phyloP scores from a whole-genome alignment of 169 alveolate species.

The Cyclospora cayetanensis region DNA sequence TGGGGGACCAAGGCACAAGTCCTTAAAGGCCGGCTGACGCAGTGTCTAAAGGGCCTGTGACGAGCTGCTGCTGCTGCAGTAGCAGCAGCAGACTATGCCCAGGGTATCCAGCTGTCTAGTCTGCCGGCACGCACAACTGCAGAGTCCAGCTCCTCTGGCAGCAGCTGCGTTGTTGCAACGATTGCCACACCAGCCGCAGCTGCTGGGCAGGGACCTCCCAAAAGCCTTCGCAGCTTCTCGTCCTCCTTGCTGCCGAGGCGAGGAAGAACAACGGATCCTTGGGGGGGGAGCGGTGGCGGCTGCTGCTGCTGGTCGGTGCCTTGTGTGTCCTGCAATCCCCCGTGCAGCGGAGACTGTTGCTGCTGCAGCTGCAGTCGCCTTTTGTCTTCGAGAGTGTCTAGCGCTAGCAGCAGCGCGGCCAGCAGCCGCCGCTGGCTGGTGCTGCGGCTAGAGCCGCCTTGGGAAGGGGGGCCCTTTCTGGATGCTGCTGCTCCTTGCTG shows the following conservation, averaged over 20 bases:
- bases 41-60: background rate
- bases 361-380: constrained; percentile 31
- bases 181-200: constrained; percentile 39
- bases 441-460: constrained; percentile 31
- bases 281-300: background rate
- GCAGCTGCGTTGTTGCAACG: constrained; percentile 27
- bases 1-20: too few relatives aligned
- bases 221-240: background rate
- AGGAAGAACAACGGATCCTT: background rate
- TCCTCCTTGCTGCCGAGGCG: background rate
- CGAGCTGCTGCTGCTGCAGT: background rate
- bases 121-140: constrained; percentile 38
- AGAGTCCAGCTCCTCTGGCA: constrained; percentile 19
- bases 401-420: constrained; percentile 24
- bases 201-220: background rate
- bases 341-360: background rate
- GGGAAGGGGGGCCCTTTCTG: too few relatives aligned
- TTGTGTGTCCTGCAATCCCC: background rate
- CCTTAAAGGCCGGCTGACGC: too few relatives aligned
- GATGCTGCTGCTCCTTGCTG: background rate
- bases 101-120: constrained; percentile 12
- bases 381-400: background rate
- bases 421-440: constrained; percentile 25
- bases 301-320: background rate
- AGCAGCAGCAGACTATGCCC: constrained; percentile 1